These are phyloP conservation scores for Globisporangium mamillatum DNA, from an alignment of 352 stramenopile species.

Conservation along the genomic window DNA sequence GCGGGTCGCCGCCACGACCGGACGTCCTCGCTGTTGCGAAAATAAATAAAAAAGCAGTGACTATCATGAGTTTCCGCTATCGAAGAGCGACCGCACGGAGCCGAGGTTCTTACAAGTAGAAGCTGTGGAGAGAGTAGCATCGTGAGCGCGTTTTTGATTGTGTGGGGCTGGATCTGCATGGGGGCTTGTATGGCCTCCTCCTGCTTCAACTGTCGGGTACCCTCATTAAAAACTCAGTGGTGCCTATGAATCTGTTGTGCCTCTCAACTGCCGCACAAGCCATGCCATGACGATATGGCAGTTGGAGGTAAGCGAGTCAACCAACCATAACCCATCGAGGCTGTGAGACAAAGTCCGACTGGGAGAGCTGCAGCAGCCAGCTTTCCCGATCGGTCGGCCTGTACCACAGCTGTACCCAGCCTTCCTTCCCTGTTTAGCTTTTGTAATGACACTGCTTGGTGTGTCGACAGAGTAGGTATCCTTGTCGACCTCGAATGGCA, in stretches of 20 bases:
- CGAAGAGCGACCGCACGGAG: neutral
- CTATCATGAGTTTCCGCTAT: too few relatives aligned
- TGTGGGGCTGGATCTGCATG: neutral
- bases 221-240: too few relatives aligned
- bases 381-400: too few relatives aligned
- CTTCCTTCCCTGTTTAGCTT: too few relatives aligned
- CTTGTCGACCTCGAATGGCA: too few relatives aligned
- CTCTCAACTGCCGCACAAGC: neutral
- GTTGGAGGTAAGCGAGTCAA: neutral
- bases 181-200: neutral
- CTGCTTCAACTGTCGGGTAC: neutral
- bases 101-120: neutral
- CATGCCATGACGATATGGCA: neutral
- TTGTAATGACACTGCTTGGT: too few relatives aligned
- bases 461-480: too few relatives aligned
- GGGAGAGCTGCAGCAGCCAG: neutral
- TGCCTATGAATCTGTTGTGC: too few relatives aligned
- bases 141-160: neutral
- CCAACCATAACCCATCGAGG: neutral
- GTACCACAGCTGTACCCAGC: too few relatives aligned
- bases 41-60: too few relatives aligned
- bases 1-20: neutral
- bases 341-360: neutral
- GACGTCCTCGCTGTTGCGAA: slow-evolving; percentile 7
- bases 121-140: slow-evolving; percentile 7